Conservation (phyloP, 768 basidiomycete genomes). For the Amanita pseudoporphyria region DNA sequence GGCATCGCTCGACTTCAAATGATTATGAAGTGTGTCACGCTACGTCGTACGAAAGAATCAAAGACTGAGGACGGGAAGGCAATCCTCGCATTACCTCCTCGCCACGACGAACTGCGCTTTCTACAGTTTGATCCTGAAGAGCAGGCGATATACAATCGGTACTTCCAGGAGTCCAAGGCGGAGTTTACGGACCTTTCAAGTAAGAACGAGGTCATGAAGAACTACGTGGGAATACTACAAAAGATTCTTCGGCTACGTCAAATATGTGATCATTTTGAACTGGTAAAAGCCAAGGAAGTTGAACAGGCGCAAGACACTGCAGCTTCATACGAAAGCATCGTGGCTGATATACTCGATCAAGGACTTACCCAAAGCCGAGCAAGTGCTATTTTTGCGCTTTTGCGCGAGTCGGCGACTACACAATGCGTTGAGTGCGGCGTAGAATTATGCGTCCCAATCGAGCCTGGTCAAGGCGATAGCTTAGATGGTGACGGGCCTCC, state of each 20-base stretch:
- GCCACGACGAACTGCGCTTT: constrained; percentile 79
- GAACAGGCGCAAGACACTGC: constrained; percentile 37
- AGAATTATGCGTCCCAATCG: constrained; percentile 54
- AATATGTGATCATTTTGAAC: constrained; percentile 93
- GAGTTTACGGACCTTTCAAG: constrained; percentile 82
- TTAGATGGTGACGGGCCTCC: constrained; percentile 41
- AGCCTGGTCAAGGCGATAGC: constrained; percentile 35
- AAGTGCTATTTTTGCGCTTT: constrained; percentile 70
- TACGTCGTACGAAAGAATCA: constrained; percentile 93
- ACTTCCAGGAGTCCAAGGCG: constrained; percentile 84
- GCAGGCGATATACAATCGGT: constrained; percentile 77
- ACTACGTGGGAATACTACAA: constrained; percentile 95
- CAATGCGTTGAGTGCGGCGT: constrained; percentile 83
- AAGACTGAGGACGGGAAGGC: constrained; percentile 69
- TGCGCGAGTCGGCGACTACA: constrained; percentile 80
- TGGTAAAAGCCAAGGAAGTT: constrained; percentile 64
- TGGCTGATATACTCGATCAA: constrained; percentile 63
- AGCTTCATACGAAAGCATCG: constrained; percentile 70
- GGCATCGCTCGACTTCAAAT: constrained; percentile 92
- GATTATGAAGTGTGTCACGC: constrained; percentile 94
- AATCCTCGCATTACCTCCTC: constrained; percentile 83
- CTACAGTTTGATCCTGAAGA: constrained; percentile 81
- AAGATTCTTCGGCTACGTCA: constrained; percentile 94
- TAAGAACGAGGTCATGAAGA: constrained; percentile 95
- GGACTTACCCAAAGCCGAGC: constrained; percentile 74